Evolutionary conservation across 2,329 filamentous ascomycete genomes (phyloP).

Genomic region (Alternaria rosae): DNA sequence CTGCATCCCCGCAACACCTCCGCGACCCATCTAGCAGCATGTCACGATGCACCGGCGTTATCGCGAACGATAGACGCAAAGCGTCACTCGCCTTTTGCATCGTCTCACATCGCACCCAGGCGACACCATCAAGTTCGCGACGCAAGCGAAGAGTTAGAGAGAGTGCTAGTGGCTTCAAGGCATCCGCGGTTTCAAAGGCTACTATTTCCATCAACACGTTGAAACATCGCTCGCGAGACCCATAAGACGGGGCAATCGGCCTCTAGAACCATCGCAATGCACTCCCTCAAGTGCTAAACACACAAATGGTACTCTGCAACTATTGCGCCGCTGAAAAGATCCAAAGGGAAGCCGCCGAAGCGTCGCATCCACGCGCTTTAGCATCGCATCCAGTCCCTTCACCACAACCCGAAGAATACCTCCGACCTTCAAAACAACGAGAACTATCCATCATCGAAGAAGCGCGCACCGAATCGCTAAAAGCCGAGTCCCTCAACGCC

Average conservation of each 20-base stretch:
- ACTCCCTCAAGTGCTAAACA: slow-evolving; percentile 3
- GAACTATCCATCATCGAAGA: background rate
- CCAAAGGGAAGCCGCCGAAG: background rate
- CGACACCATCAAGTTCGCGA: background rate
- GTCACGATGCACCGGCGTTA: background rate
- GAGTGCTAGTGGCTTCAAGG: slow-evolving; percentile 2
- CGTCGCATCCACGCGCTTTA: background rate
- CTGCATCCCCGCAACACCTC: slow-evolving; percentile 13
- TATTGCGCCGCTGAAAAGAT: slow-evolving; percentile 8
- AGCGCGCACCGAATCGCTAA: background rate
- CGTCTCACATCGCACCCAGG: background rate
- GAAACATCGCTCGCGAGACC: background rate
- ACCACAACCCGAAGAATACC: background rate
- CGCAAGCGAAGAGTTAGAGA: background rate
- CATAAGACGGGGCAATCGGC: slow-evolving; percentile 4
- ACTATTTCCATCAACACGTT: slow-evolving; percentile 8
- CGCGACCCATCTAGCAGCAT: background rate
- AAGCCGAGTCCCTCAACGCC: background rate
- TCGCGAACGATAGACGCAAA: background rate
- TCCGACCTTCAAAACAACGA: background rate
- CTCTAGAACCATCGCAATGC: background rate
- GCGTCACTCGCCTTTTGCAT: background rate
- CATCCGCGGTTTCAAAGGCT: slow-evolving; percentile 8
- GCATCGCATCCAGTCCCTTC: background rate
- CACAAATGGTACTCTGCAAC: slow-evolving; percentile 14